A percentile compares a stretch with the other conserved stretches of the same genome.
These are phyloP conservation scores for Coemansia sp. DNA, from an alignment of 192 early-diverging fungal genomes.

Conservation along the genomic window DNA sequence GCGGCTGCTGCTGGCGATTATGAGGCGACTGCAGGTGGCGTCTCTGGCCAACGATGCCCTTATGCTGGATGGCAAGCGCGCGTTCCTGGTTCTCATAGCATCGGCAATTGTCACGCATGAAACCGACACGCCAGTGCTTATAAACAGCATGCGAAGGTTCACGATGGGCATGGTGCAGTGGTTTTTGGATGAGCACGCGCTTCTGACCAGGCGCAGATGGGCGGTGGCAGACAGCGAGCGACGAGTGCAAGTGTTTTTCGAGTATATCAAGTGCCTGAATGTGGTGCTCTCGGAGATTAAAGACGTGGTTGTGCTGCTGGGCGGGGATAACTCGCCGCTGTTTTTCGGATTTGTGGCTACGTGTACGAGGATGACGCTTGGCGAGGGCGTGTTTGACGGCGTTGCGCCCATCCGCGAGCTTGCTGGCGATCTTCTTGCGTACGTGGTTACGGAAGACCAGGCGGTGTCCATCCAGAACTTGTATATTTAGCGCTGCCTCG, in stretches of 20 bases:
- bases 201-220: conserved; percentile 4
- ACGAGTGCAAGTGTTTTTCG: conserved; percentile 30
- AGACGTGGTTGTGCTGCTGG: conserved; percentile 44
- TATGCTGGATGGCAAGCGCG: conserved; percentile 35
- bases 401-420: conserved; percentile 22
- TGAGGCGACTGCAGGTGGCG: conserved; percentile 26
- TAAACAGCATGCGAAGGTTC: conserved; percentile 29
- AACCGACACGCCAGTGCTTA: conserved; percentile 23
- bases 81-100: conserved; percentile 36
- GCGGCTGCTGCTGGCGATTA: conserved; percentile 16
- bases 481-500: not conserved
- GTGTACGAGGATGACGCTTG: conserved; percentile 43
- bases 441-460: conserved; percentile 48
- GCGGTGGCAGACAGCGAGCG: conserved; percentile 1
- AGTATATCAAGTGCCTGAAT: conserved; percentile 46
- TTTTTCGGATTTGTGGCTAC: conserved; percentile 51
- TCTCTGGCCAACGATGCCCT: conserved; percentile 14
- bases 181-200: conserved; percentile 42
- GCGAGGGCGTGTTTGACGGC: conserved; percentile 30
- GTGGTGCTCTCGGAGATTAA: conserved; percentile 41
- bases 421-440: conserved; percentile 46
- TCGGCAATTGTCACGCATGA: conserved; percentile 34
- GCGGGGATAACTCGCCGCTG: conserved; percentile 39
- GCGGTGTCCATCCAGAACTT: conserved; percentile 36
- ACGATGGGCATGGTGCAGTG: conserved; percentile 25